Evolutionary conservation across 148 eudicot genomes (phyloP).

Genomic region (Arctostaphylos glauca): DNA sequence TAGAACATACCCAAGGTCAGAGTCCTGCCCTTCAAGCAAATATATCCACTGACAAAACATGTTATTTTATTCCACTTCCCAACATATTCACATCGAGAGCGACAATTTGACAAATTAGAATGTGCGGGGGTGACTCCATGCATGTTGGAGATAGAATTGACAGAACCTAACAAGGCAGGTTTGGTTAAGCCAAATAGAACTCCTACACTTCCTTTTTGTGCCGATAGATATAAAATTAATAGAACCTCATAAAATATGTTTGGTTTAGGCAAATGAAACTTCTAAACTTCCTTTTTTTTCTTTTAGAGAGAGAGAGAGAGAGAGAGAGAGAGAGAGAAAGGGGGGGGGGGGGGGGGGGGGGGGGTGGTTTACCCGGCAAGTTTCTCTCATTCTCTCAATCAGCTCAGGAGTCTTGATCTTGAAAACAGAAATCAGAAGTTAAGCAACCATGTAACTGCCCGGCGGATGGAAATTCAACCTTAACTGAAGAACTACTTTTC

Average conservation of each 20-base stretch:
- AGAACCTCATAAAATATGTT: neutral
- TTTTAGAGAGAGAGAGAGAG: neutral
- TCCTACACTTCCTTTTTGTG: neutral
- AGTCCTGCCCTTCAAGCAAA: neutral
- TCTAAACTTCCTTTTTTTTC: neutral
- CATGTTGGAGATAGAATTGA: neutral
- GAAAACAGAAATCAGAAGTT: conserved; percentile 25
- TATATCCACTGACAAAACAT: neutral
- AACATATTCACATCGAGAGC: neutral
- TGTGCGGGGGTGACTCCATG: neutral
- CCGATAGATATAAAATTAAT: neutral
- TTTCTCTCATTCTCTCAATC: conserved; percentile 90
- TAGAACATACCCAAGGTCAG: neutral
- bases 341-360: conserved; percentile 19
- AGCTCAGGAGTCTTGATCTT: conserved; percentile 85
- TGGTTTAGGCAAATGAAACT: neutral
- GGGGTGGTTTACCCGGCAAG: conserved; percentile 80
- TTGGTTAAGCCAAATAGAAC: neutral
- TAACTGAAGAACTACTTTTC: neutral
- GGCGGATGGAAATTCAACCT: neutral
- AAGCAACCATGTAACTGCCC: conserved; percentile 14
- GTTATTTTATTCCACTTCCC: neutral
- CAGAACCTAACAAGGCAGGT: neutral
- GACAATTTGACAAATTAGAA: neutral
- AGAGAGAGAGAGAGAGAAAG: neutral